Evolutionary conservation across 148 eudicot species (phyloP), one percentile per base, ranked within the genome.

Genomic region (Amaranthus hypochondriacus): DNA sequence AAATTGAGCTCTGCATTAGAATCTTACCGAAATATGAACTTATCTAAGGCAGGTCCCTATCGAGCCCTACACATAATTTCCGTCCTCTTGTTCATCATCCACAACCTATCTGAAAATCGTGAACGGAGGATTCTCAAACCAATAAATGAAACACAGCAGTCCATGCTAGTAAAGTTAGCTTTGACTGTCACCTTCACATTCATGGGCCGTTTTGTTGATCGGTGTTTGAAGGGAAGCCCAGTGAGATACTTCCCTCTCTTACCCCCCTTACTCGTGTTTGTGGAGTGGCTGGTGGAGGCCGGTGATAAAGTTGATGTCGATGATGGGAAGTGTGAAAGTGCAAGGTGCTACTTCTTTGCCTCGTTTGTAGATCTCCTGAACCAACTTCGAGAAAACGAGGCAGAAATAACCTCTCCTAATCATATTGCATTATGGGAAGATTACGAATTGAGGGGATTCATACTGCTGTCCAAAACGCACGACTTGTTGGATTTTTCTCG

Each of bases 401-500:
- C 77, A 68, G 62, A 78, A 59, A 69, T 73, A 59, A 49, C 72
- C 65, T 55, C 21, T 63, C 70, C 65, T 39, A 74, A 77, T 68
- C 67, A 76, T 64, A 76, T 78, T 69, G 89, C 91, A 61, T 85
- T 95, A 46, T 95, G 99, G 99, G 99, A 92, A 86, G 97, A 95
- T 83, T 81, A 83, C 70, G 99, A 95, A 69, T 71, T 89, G 83
- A 86, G 88, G 77, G 99, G 99, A 13, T 90, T 86, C 72, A 60
- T 79, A 59, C 92, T 93, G 48, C 15, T 92, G 54, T 77, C 86
- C 52, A 77, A 68, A 13, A 79, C 82, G 13, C 92, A 85, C 15
- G 66, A n/a, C 14, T 75, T 56, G 0, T 69, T 95, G 53, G 85
- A 86, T 81, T 90, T 90, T 74, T 74, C 78, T 3, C 80, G 74